phyloP scores from a whole-genome alignment of 768 basidiomycete species.

The Pleurotus cornucopiae region DNA sequence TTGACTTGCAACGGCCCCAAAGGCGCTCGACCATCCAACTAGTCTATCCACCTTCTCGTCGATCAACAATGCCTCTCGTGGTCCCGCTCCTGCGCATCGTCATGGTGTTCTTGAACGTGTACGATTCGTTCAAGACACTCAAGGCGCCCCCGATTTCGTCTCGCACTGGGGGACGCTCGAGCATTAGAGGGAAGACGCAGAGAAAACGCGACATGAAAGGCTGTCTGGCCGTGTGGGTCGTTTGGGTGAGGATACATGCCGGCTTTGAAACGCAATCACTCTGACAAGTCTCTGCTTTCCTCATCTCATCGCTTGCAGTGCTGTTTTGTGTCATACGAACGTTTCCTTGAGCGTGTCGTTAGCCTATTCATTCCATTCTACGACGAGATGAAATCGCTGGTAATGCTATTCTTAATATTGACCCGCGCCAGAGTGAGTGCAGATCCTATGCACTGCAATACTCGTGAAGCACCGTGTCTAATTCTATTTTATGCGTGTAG shows the following conservation, averaged over 20 bases:
- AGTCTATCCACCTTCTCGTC: no score
- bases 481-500: slow-evolving; percentile 31
- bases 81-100: slow-evolving; percentile 64
- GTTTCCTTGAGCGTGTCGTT: slow-evolving; percentile 57
- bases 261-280: not conserved
- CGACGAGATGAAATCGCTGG: slow-evolving; percentile 72
- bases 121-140: slow-evolving; percentile 81
- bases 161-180: slow-evolving; percentile 57
- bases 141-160: slow-evolving; percentile 56
- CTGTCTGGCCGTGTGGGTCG: slow-evolving; percentile 77
- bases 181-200: slow-evolving; percentile 62
- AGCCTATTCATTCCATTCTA: slow-evolving; percentile 80
- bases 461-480: not conserved
- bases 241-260: slow-evolving; percentile 59
- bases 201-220: slow-evolving; percentile 87
- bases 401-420: slow-evolving; percentile 68
- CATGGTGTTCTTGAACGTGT: slow-evolving; percentile 76
- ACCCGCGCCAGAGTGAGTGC: slow-evolving; percentile 66
- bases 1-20: slow-evolving; percentile 2
- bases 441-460: not conserved
- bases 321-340: slow-evolving; percentile 66
- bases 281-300: slow-evolving; percentile 6
- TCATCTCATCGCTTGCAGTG: slow-evolving; percentile 35
- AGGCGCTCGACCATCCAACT: not conserved
- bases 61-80: slow-evolving; percentile 55